A percentile compares a stretch with the other conserved stretches of the same genome.
Evolutionary conservation across 1,284 basidiomycete species (phyloP).

Genomic region (Pulveroboletus sp.): DNA sequence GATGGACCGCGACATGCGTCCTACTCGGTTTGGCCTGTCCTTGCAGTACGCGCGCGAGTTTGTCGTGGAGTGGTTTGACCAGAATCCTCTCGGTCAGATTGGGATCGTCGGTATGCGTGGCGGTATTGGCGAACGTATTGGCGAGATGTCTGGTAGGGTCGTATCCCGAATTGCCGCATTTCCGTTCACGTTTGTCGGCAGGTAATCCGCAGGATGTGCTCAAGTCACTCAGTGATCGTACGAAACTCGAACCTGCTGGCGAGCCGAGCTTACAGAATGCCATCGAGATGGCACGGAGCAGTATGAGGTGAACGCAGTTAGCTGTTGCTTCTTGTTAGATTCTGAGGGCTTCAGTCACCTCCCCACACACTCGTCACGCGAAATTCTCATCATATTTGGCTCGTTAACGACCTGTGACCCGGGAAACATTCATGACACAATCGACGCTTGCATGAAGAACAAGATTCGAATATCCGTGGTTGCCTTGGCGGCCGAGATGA

Average conservation of each 20-base stretch:
- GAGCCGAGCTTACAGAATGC: constrained; percentile 97
- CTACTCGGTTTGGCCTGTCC: constrained; percentile 87
- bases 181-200: constrained; percentile 34
- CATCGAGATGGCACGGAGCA: constrained; percentile 90
- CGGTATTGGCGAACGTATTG: constrained; percentile 83
- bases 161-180: neutral
- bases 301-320: constrained; percentile 68
- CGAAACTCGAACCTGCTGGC: constrained; percentile 86
- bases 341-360: constrained; percentile 66
- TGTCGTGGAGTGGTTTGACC: constrained; percentile 97
- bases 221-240: constrained; percentile 81
- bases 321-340: neutral
- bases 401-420: constrained; percentile 97
- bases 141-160: constrained; percentile 82
- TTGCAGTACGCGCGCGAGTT: constrained; percentile 91
- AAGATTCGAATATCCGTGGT: constrained; percentile 92
- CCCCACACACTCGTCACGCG: constrained; percentile 92
- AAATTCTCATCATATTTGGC: constrained; percentile 92
- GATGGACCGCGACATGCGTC: constrained; percentile 94
- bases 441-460: constrained; percentile 78
- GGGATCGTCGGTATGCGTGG: constrained; percentile 91
- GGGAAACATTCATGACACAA: constrained; percentile 92
- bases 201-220: constrained; percentile 95
- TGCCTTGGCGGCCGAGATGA: constrained; percentile 94
- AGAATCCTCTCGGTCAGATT: constrained; percentile 98